Base-by-base conservation (phyloP, 768 basidiomycete species). In the Tricholoma terreum region DNA sequence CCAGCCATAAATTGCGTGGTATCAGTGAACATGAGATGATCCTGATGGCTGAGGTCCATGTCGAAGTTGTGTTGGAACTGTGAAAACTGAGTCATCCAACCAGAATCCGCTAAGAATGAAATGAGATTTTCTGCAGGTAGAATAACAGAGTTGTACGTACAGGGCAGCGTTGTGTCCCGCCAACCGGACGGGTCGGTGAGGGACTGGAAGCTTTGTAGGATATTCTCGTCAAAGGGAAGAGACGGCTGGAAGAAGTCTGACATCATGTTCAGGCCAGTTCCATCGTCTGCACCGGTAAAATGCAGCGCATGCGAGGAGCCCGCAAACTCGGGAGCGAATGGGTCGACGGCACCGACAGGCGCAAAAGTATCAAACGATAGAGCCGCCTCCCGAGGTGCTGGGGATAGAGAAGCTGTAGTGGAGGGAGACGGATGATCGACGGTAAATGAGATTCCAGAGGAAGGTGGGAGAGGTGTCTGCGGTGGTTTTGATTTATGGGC, bases 141-240 rank as follows among this genome's bases (percentile, higher is more conserved):
- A 31, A 22, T 15, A 4, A 21, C 34, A 43, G 51, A 33, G 51
- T 35, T 10, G 31, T 48, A 67, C 81, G 62, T 60, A 86, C 85
- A 80, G 64, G 84, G 80, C 36, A 84, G 61, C 1, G 78, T 71
- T 27, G 80, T 77, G 65, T 83, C 82, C 35, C 78, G 80, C 84
- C 84, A 86, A 2, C 72, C 70, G 43, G 71, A 67, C 12, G 81
- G 78, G 65, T 85, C 80, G 14, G 77, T 73, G 63, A 87, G 66
- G 30, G 82, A 78, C 61, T 85, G 83, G 65, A 86, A 80, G 22
- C 83, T 83, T 53, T 85, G 80, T 67, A 87, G 63, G 24, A 87
- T 79, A 38, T 83, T 82, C 15, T 76, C 72, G 62, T 88, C 84
- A 62, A 84, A 84, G 2, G 79, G 77, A 61, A 86, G 73, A 11